These are phyloP conservation scores for Sclerospora graminicola DNA, from an alignment of 352 stramenopile species.

Conservation along the genomic window DNA sequence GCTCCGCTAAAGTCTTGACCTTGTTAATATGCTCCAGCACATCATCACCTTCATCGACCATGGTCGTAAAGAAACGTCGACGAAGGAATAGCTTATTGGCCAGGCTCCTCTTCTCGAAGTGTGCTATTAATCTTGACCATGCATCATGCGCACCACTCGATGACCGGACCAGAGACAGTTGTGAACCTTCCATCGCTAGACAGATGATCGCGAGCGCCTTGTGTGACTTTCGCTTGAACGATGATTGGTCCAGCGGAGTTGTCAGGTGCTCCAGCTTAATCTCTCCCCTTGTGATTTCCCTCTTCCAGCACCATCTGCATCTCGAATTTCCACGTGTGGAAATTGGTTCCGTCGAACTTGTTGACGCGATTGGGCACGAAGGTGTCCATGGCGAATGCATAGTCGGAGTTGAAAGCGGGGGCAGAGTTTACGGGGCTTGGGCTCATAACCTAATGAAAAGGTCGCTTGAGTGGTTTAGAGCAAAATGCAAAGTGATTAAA, in stretches of 20 bases:
- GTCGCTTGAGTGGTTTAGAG: no score
- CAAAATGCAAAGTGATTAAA: no score
- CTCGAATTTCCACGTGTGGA: no score
- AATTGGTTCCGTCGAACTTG: no score
- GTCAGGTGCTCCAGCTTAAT: background rate
- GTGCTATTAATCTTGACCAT: no score
- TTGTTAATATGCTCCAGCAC: background rate
- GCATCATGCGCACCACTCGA: no score
- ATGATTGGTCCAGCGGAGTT: background rate
- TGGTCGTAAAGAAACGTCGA: background rate
- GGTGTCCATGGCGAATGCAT: no score
- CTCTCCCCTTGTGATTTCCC: background rate
- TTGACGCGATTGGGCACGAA: background rate
- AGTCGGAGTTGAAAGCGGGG: background rate
- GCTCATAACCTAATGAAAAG: background rate
- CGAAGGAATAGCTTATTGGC: no score
- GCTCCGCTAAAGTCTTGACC: background rate
- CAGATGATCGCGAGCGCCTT: no score
- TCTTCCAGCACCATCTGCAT: background rate
- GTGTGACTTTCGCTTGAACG: background rate
- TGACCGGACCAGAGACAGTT: background rate
- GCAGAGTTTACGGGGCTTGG: background rate
- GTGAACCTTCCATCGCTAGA: background rate
- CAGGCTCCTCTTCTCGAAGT: no score
- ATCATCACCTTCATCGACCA: background rate